phyloP scores from a whole-genome alignment of 805 yeast genomes.

The Metschnikowia baotianmanensis region DNA sequence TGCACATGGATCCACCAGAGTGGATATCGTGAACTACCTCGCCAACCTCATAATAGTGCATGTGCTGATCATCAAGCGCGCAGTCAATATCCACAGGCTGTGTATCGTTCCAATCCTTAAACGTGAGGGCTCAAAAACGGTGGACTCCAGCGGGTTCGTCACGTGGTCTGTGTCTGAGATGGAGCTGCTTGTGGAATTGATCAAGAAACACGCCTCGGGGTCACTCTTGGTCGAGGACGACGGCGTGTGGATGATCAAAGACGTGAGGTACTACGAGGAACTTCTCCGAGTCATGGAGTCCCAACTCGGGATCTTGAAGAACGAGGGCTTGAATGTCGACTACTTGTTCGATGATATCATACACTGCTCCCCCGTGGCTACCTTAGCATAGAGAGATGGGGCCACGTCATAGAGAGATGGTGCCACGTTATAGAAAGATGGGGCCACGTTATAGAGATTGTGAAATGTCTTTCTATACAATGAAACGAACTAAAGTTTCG shows the following conservation, averaged over 20 bases:
- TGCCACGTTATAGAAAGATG: background rate
- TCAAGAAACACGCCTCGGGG: constrained; percentile 67
- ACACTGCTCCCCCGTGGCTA: constrained; percentile 9
- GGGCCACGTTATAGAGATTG: too few species aligned
- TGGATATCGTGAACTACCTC: constrained; percentile 41
- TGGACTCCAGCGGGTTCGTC: constrained; percentile 49
- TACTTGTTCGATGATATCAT: constrained; percentile 53
- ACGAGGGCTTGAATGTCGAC: constrained; percentile 71
- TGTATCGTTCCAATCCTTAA: constrained; percentile 45
- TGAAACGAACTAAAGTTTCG: constrained; percentile 39
- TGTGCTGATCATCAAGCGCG: constrained; percentile 39
- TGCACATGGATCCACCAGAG: constrained; percentile 43
- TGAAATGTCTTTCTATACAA: background rate
- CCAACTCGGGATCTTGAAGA: constrained; percentile 61
- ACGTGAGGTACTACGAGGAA: constrained; percentile 47
- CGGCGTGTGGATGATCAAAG: constrained; percentile 30
- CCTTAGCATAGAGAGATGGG: background rate
- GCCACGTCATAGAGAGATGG: background rate
- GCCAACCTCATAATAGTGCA: constrained; percentile 39
- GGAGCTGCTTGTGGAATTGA: constrained; percentile 52
- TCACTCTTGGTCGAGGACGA: constrained; percentile 36
- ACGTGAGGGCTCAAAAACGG: constrained; percentile 24
- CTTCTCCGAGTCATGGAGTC: constrained; percentile 53
- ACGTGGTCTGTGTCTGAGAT: constrained; percentile 74
- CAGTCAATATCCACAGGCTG: constrained; percentile 52